Evolutionary conservation across 1,284 basidiomycete species (phyloP).

Genomic region (Takashimella koratensis): DNA sequence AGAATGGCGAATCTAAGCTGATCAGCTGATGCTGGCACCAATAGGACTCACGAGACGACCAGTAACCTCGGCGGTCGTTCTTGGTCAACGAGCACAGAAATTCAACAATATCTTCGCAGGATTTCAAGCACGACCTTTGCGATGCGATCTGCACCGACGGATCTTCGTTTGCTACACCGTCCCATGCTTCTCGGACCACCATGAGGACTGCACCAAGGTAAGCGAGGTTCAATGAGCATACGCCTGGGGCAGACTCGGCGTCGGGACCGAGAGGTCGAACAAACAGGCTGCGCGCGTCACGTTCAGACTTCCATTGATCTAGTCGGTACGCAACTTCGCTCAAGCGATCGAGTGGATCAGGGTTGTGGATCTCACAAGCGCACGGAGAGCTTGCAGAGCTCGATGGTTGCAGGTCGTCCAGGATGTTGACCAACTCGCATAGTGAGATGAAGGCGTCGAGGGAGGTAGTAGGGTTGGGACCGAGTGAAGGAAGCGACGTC

Average conservation of each 20-base stretch:
- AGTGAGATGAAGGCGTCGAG: constrained; percentile 10
- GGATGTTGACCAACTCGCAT: not conserved
- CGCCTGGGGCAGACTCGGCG: not conserved
- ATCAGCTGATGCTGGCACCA: not conserved
- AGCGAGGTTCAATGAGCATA: constrained; percentile 5
- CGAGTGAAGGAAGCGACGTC: not conserved
- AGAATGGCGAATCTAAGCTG: constrained; percentile 8
- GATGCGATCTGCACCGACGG: constrained; percentile 1
- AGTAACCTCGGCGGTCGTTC: constrained; percentile 9
- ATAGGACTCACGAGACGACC: constrained; percentile 13
- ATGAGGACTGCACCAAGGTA: constrained; percentile 5
- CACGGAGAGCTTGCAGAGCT: not conserved
- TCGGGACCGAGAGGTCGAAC: not conserved
- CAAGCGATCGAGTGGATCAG: not conserved
- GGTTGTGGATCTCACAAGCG: not conserved
- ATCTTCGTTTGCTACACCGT: not conserved
- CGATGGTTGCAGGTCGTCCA: not conserved
- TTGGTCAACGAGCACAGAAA: constrained; percentile 5
- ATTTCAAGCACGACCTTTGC: constrained; percentile 1
- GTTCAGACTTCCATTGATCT: constrained; percentile 6
- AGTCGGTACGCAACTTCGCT: constrained; percentile 2
- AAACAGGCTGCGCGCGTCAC: constrained; percentile 8
- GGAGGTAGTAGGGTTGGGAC: constrained; percentile 3
- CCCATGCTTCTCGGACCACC: constrained; percentile 4
- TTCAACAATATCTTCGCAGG: constrained; percentile 7